These are phyloP conservation scores for Kernera saxatilis DNA, from an alignment of 345 rosid genomes.

Conservation along the genomic window DNA sequence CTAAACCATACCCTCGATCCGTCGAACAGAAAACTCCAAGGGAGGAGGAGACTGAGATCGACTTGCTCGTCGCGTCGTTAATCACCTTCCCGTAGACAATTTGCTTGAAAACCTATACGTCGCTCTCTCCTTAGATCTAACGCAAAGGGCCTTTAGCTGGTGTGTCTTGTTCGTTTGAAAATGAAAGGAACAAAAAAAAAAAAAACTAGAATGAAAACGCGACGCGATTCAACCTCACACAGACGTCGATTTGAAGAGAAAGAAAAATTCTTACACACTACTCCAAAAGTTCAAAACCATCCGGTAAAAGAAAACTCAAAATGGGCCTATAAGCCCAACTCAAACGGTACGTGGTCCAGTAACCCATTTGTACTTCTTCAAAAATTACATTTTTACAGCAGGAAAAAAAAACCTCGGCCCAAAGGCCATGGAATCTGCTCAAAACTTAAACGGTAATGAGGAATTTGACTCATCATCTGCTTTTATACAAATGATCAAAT, in stretches of 20 bases:
- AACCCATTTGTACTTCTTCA: not conserved
- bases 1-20: conserved; percentile 21
- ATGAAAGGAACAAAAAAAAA: not conserved
- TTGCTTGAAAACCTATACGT: conserved; percentile 1
- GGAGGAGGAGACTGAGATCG: conserved; percentile 20
- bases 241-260: conserved; percentile 13
- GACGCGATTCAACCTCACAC: conserved; percentile 19
- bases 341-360: not conserved
- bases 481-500: not conserved
- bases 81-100: not conserved
- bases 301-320: not conserved
- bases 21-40: not conserved
- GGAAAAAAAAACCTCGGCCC: not conserved
- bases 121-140: conserved; percentile 26
- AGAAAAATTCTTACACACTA: not conserved
- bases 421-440: not conserved
- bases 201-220: conserved; percentile 2
- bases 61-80: conserved; percentile 7
- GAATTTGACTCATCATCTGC: not conserved
- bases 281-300: not conserved
- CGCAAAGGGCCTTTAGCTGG: conserved; percentile 22
- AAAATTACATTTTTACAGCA: not conserved
- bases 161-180: conserved; percentile 23
- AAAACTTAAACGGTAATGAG: not conserved
- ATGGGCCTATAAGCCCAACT: conserved; percentile 17